Percentiles rank a stretch among this genome's conserved stretches.
Evolutionary conservation across 2,329 filamentous ascomycete genomes (phyloP).

Genomic region (Mycogone perniciosa): DNA sequence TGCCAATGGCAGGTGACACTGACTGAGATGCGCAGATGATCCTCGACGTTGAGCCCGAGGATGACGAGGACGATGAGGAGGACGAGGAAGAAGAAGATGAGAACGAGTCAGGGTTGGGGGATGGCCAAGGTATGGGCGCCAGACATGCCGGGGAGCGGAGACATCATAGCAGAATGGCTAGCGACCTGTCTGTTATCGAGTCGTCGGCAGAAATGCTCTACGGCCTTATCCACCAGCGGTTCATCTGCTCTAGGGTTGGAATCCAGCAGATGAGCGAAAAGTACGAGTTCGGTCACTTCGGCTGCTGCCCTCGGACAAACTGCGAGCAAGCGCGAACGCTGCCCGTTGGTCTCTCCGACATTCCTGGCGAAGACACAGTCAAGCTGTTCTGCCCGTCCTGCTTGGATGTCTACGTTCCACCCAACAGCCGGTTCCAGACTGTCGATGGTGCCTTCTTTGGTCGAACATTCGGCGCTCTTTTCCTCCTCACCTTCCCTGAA

Average conservation of each 20-base stretch:
- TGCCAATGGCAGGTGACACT: background rate
- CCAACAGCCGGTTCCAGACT: constrained; percentile 93
- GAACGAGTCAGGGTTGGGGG: constrained; percentile 55
- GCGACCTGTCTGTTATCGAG: constrained; percentile 91
- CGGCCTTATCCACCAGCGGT: constrained; percentile 95
- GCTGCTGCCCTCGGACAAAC: constrained; percentile 87
- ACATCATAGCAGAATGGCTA: constrained; percentile 77
- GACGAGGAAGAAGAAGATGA: constrained; percentile 72
- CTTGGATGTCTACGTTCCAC: constrained; percentile 93
- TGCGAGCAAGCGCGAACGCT: constrained; percentile 87
- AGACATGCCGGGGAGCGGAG: constrained; percentile 57
- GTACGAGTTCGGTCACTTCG: constrained; percentile 95
- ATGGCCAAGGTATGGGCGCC: constrained; percentile 48
- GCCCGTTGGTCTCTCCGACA: constrained; percentile 89
- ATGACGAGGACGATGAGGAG: constrained; percentile 81
- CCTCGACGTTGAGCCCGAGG: constrained; percentile 93
- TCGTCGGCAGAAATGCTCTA: constrained; percentile 97
- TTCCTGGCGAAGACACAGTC: constrained; percentile 92
- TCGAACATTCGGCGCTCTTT: constrained; percentile 91
- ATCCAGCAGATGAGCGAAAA: constrained; percentile 99
- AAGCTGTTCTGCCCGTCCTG: constrained; percentile 98
- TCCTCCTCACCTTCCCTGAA: constrained; percentile 97
- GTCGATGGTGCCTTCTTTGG: constrained; percentile 98
- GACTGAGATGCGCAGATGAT: constrained; percentile 62
- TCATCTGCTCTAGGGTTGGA: constrained; percentile 91